These are phyloP conservation scores for Aspergillus nidulans DNA, from an alignment of 495 filamentous ascomycete species.

Conservation along the genomic window DNA sequence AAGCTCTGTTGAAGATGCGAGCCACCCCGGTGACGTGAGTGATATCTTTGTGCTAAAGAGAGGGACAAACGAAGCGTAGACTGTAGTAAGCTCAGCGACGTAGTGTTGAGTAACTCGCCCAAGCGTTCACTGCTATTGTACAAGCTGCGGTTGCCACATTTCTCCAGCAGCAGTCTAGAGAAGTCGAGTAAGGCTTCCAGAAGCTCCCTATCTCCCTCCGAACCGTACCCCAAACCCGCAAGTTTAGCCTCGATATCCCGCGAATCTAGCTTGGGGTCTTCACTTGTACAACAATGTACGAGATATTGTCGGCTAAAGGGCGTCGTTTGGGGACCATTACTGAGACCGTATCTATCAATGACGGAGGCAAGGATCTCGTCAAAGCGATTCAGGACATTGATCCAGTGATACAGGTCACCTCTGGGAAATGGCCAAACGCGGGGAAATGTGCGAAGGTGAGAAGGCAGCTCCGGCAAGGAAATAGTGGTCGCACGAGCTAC, in stretches of 20 bases:
- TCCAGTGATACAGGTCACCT: constrained; percentile 98
- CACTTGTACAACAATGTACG: constrained; percentile 45
- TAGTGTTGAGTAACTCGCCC: constrained; percentile 81
- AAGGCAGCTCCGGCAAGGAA: constrained; percentile 70
- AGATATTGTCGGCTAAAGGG: constrained; percentile 65
- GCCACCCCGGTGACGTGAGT: constrained; percentile 70
- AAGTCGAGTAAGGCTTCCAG: constrained; percentile 77
- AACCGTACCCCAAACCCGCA: constrained; percentile 53
- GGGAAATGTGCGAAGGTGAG: constrained; percentile 74
- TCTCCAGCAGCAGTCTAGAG: constrained; percentile 79
- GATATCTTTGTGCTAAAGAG: constrained; percentile 85
- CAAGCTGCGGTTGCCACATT: constrained; percentile 94
- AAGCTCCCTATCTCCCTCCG: constrained; percentile 74
- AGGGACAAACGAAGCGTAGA: constrained; percentile 70
- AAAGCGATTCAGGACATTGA: constrained; percentile 88
- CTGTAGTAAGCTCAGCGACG: constrained; percentile 70
- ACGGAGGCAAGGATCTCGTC: constrained; percentile 81
- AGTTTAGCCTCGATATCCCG: constrained; percentile 52
- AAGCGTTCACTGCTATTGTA: constrained; percentile 89
- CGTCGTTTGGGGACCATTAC: constrained; percentile 72
- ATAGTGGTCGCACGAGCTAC: constrained; percentile 62
- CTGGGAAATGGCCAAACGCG: constrained; percentile 91
- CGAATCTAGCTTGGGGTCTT: constrained; percentile 34
- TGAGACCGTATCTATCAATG: constrained; percentile 75
- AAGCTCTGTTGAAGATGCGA: constrained; percentile 65